A percentile compares a stretch with the other conserved stretches of the same genome.
Evolutionary conservation across 2,329 filamentous ascomycete genomes (phyloP).

Genomic region (Tolypocladium sp.): DNA sequence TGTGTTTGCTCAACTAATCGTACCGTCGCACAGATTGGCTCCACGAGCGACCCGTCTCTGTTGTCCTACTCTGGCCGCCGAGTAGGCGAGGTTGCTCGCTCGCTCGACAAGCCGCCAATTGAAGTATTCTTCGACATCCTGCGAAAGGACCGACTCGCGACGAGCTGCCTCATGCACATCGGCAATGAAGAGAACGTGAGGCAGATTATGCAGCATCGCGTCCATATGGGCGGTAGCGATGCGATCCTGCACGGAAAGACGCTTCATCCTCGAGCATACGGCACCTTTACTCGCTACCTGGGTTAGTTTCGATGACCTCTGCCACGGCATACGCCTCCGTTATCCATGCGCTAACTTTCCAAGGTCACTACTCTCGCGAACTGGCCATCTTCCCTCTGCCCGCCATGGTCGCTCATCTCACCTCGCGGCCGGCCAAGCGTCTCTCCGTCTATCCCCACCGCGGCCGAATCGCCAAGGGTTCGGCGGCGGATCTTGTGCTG

Average conservation of each 20-base stretch:
- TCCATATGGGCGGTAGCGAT: conserved; percentile 14
- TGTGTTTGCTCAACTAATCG: background rate
- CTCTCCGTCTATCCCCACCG: conserved; percentile 12
- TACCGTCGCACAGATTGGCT: conserved; percentile 5
- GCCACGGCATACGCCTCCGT: background rate
- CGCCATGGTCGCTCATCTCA: conserved; percentile 12
- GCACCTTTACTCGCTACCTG: conserved; percentile 13
- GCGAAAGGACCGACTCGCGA: conserved; percentile 11
- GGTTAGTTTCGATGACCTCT: conserved; percentile 3
- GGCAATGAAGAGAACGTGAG: conserved; percentile 14
- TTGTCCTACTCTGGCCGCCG: conserved; percentile 9
- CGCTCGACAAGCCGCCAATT: conserved; percentile 4
- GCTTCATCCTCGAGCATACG: conserved; percentile 13
- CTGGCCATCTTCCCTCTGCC: conserved; percentile 10
- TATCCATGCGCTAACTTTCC: background rate
- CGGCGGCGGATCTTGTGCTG: conserved; percentile 12
- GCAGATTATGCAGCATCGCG: conserved; percentile 14
- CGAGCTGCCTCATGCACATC: conserved; percentile 13
- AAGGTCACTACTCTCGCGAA: conserved; percentile 13
- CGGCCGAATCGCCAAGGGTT: conserved; percentile 11
- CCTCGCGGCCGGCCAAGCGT: conserved; percentile 13
- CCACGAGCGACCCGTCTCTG: conserved; percentile 5
- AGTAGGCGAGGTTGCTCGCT: conserved; percentile 9
- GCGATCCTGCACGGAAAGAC: conserved; percentile 13
- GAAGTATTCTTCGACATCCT: conserved; percentile 13